Evolutionary conservation across 257 asterid species (phyloP).

Genomic region (Salvia hispanica): DNA sequence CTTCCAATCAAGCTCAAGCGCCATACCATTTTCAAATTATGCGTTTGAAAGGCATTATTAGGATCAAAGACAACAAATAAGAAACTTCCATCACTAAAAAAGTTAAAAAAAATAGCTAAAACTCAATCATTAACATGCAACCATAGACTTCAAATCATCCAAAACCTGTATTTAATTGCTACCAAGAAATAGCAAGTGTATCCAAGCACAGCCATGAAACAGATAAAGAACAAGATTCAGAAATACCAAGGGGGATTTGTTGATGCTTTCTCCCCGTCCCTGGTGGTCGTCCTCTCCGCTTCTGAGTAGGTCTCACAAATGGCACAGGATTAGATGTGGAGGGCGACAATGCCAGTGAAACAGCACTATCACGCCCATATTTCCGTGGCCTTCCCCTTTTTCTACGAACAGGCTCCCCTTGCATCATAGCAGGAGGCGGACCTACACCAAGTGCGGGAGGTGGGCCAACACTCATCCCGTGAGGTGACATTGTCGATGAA

Average conservation of each 20-base stretch:
- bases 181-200: conserved; percentile 7
- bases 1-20: neutral
- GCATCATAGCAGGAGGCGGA: conserved; percentile 46
- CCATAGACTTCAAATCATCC: conserved; percentile 17
- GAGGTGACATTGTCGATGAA: conserved; percentile 49
- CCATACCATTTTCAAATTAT: conserved; percentile 11
- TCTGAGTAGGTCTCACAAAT: conserved; percentile 45
- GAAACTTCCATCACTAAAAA: conserved; percentile 10
- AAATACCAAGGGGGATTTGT: conserved; percentile 49
- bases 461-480: conserved; percentile 47
- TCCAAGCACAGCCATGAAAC: neutral
- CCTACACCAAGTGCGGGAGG: conserved; percentile 44
- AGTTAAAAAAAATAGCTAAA: neutral
- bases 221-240: conserved; percentile 11
- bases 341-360: conserved; percentile 45
- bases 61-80: neutral
- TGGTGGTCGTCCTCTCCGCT: conserved; percentile 68
- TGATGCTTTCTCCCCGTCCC: conserved; percentile 59
- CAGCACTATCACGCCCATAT: conserved; percentile 35
- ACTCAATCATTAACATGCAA: neutral
- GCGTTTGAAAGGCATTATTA: neutral
- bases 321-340: conserved; percentile 45
- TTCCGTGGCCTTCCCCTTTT: conserved; percentile 67
- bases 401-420: conserved; percentile 53
- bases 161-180: conserved; percentile 2